Evolutionary conservation across 805 yeast genomes (phyloP).

Genomic region (Myxozyma melibiosi): DNA sequence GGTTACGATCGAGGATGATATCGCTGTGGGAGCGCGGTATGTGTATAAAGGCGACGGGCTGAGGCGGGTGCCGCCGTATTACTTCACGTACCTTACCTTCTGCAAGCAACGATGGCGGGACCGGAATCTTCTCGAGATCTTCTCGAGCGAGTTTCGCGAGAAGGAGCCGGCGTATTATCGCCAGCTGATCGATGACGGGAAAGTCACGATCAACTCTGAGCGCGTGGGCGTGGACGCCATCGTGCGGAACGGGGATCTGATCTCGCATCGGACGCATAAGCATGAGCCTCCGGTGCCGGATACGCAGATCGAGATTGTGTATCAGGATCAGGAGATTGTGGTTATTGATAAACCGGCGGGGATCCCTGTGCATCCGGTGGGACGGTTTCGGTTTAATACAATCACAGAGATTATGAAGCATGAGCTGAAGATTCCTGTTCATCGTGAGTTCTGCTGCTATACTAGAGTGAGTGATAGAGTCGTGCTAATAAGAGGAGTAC

Average conservation of each 20-base stretch:
- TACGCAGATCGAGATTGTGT: conserved; percentile 62
- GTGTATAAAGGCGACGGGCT: conserved; percentile 43
- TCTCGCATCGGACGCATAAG: conserved; percentile 76
- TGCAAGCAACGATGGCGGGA: conserved; percentile 93
- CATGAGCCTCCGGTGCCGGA: conserved; percentile 86
- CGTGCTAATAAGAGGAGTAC: not conserved
- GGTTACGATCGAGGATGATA: conserved; percentile 39
- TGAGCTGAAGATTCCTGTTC: conserved; percentile 67
- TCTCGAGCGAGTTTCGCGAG: conserved; percentile 82
- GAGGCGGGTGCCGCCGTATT: conserved; percentile 80
- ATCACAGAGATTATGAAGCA: conserved; percentile 75
- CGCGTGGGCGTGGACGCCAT: conserved; percentile 65
- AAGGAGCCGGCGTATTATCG: conserved; percentile 65
- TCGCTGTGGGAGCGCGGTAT: conserved; percentile 43
- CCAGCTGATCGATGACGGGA: conserved; percentile 67
- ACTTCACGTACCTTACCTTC: conserved; percentile 84
- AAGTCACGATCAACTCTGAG: conserved; percentile 70
- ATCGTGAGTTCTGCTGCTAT: conserved; percentile 43
- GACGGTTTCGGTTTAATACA: conserved; percentile 75
- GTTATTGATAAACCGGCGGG: conserved; percentile 95
- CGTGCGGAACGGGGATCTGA: conserved; percentile 79
- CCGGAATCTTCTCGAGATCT: conserved; percentile 75
- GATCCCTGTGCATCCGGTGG: conserved; percentile 91
- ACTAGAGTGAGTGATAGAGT: not conserved
- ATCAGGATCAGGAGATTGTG: conserved; percentile 71